These are phyloP conservation scores for Nectriaceae sp. DNA, from an alignment of 2,329 filamentous ascomycete genomes.

Conservation along the genomic window DNA sequence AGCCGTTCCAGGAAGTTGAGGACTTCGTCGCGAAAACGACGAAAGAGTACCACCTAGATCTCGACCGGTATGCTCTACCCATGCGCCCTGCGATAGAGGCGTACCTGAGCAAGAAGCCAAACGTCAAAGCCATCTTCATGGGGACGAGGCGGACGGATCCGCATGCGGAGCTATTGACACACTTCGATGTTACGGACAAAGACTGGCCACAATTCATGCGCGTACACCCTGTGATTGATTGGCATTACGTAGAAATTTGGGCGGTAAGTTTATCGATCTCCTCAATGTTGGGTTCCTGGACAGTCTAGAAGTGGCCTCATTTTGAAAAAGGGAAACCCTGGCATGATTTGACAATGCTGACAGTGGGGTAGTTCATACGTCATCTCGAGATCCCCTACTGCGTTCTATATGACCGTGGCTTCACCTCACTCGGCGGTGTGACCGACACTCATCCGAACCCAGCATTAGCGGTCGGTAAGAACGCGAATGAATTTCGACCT, in stretches of 20 bases:
- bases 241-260: slow-evolving; percentile 88
- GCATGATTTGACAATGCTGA: slow-evolving; percentile 14
- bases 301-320: background rate
- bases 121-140: slow-evolving; percentile 60
- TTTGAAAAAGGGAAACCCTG: background rate
- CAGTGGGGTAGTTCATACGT: slow-evolving; percentile 67
- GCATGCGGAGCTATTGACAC: slow-evolving; percentile 74
- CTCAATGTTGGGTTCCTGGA: background rate
- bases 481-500: slow-evolving; percentile 58
- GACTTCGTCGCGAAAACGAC: slow-evolving; percentile 74
- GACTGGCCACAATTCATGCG: slow-evolving; percentile 94
- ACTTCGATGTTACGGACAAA: slow-evolving; percentile 85
- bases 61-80: slow-evolving; percentile 72
- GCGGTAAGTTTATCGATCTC: slow-evolving; percentile 59
- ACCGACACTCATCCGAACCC: slow-evolving; percentile 91
- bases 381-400: slow-evolving; percentile 83
- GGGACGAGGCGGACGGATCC: slow-evolving; percentile 88
- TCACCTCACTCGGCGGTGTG: slow-evolving; percentile 88
- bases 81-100: slow-evolving; percentile 81
- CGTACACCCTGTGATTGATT: slow-evolving; percentile 94
- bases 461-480: slow-evolving; percentile 47
- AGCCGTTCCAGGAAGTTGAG: slow-evolving; percentile 86
- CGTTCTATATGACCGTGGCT: slow-evolving; percentile 80
- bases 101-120: slow-evolving; percentile 67
- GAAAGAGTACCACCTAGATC: slow-evolving; percentile 70